Evolutionary conservation across 2,329 filamentous ascomycete genomes (phyloP), one percentile per base, ranked within the genome.

Genomic region (Colletotrichum sp.): DNA sequence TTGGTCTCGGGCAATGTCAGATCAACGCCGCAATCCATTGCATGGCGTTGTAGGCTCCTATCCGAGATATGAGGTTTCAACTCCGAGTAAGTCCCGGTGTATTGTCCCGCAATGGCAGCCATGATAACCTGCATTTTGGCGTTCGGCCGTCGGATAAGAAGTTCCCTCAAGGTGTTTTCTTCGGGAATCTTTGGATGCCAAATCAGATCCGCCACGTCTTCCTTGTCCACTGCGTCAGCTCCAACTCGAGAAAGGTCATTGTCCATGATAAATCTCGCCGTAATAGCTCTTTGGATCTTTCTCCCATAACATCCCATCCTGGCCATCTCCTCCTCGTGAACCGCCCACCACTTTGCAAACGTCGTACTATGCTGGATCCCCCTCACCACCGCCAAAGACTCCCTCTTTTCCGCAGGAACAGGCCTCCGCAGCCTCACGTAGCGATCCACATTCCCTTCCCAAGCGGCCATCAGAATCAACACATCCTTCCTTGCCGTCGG

Each of bases 41-140:
- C 39, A 3, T n/a, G 44, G 39, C n/a, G 44, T 13, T 52, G 44
- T 0, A 32, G 30, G 5, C 15, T 16, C n/a, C 18, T 26, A 1
- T 65, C 21, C 36, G 34, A 65, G 63, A 28, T 28, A 16, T 10
- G 9, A 4, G 28, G 65, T 8, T 13, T 26, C n/a, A 68, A 12
- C 1, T 55, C 26, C n/a, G 0, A 26, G 16, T 10, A 13, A n/a
- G 13, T 21, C 12, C 18, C 26, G 18, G 12, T 6, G 18, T 55
- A 57, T n/a, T 86, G 86, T 8, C 83, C 84, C 6, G 81, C 85
- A 3, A 84, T 83, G 5, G 84, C 84, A 78, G 84, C 87, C 1
- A 84, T 83, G 13, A 80, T 83, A 18, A 85, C 81, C 49, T 84
- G 82, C 63, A 86, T 86, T 8, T 76, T 49, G 81, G 85, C 80